Conservation (phyloP, 2,329 filamentous ascomycete genomes). For the Coniella vitis region DNA sequence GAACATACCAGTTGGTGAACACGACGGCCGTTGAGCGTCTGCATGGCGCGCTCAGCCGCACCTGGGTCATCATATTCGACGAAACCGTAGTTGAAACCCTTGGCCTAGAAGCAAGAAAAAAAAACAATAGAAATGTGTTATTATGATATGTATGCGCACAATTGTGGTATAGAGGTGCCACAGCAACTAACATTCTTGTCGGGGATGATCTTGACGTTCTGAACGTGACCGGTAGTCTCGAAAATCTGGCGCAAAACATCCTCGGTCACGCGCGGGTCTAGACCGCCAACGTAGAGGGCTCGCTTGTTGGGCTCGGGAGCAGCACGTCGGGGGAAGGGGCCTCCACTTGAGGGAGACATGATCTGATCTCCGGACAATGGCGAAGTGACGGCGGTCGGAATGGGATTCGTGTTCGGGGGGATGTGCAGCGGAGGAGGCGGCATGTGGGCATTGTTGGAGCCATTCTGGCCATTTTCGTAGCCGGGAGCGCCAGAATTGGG, state of each 20-base stretch:
- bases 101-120: constrained; percentile 73
- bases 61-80: constrained; percentile 98
- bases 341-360: constrained; percentile 79
- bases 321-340: constrained; percentile 76
- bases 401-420: constrained; percentile 91
- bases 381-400: constrained; percentile 86
- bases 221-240: constrained; percentile 95
- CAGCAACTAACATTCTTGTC: constrained; percentile 97
- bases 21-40: constrained; percentile 87
- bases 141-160: constrained; percentile 10
- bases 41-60: constrained; percentile 94
- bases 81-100: constrained; percentile 98
- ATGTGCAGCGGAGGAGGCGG: constrained; percentile 88
- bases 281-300: constrained; percentile 88
- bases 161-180: no score
- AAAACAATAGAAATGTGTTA: constrained; percentile 26
- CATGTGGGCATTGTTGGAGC: constrained; percentile 70
- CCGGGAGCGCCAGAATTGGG: constrained; percentile 64
- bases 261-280: constrained; percentile 92
- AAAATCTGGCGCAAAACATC: constrained; percentile 97
- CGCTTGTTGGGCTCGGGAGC: constrained; percentile 98
- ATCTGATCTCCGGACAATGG: constrained; percentile 67
- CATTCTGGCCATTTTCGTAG: constrained; percentile 62
- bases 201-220: constrained; percentile 98
- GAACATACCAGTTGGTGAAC: constrained; percentile 84